Evolutionary conservation across 2,329 filamentous ascomycete species (phyloP), one percentile per base, ranked within the genome.

Genomic region (Canariomyces notabilis): DNA sequence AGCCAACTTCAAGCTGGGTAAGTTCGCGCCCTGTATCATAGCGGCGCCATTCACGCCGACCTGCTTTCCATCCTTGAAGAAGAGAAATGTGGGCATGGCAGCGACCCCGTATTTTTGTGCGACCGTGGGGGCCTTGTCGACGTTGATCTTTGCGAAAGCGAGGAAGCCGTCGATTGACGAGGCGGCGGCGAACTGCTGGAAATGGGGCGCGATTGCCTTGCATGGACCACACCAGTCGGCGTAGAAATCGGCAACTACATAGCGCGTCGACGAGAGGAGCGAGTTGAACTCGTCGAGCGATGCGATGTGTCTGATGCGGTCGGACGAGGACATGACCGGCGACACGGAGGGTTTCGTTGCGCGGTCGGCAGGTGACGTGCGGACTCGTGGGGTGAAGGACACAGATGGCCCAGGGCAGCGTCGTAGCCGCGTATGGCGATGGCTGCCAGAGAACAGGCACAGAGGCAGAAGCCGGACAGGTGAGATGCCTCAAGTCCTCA

Each of bases 151-250:
- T 59, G 74, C 76, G 52, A 82, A 82, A 52, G 70, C 69, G 39
- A 75, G 69, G 35, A 66, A 62, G 42, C 71, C 67, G 15, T 68
- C 66, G 19, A 66, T 52, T 46, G 60, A 53, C 57, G 68, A 62
- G 33, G 63, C 54, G 38, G 60, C 60, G 37, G 77, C 72, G 42
- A 79, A 69, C 58, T 71, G 66, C 49, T 57, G 59, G 69, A 73
- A 81, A 48, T 75, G 57, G 51, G 78, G 78, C 18, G 75, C 73
- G 59, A 82, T 80, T 56, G 67, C 66, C 64, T 77, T 78, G 75
- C 79, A 82, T 21, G 78, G 79, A 32, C 70, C 71, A 64, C 78
- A 82, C 79, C 79, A 82, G 58, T 73, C 67, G 48, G 78, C 77
- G 64, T 69, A 74, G 65, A 80, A 79, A 61, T 82, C 76, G 53